Evolutionary conservation across 2,329 filamentous ascomycete genomes (phyloP).

Genomic region (Penicillium sp.): DNA sequence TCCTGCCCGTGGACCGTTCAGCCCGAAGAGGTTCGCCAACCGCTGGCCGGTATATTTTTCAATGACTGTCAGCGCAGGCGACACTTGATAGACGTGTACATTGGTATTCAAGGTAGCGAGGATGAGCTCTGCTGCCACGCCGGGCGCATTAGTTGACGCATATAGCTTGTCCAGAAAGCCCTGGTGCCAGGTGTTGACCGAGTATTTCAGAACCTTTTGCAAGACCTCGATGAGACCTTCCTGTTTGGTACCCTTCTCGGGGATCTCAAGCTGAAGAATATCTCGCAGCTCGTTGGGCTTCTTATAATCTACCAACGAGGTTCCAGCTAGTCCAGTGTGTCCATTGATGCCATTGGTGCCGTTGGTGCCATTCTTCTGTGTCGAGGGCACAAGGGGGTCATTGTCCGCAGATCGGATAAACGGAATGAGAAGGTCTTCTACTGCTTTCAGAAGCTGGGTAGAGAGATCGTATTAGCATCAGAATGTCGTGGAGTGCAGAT

Average conservation of each 20-base stretch:
- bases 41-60: constrained; percentile 77
- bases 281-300: constrained; percentile 59
- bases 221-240: constrained; percentile 72
- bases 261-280: constrained; percentile 54
- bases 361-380: constrained; percentile 14
- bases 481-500: not conserved
- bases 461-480: not conserved
- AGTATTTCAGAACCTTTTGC: constrained; percentile 71
- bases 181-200: constrained; percentile 98
- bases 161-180: constrained; percentile 96
- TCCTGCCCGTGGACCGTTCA: constrained; percentile 64
- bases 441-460: constrained; percentile 38
- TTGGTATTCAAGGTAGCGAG: constrained; percentile 90
- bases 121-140: constrained; percentile 79
- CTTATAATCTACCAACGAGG: constrained; percentile 63
- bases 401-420: constrained; percentile 47
- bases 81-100: constrained; percentile 89
- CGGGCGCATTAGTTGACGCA: constrained; percentile 82
- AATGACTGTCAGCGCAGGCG: constrained; percentile 79
- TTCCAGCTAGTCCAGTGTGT: constrained; percentile 56
- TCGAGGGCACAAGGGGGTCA: constrained; percentile 17
- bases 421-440: constrained; percentile 45
- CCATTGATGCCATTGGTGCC: constrained; percentile 38
- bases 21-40: constrained; percentile 74
- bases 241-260: constrained; percentile 58